Evolutionary conservation across 2,329 filamentous ascomycete genomes (phyloP), one percentile per base, ranked within the genome.

Genomic region (Fusarium robinianum): DNA sequence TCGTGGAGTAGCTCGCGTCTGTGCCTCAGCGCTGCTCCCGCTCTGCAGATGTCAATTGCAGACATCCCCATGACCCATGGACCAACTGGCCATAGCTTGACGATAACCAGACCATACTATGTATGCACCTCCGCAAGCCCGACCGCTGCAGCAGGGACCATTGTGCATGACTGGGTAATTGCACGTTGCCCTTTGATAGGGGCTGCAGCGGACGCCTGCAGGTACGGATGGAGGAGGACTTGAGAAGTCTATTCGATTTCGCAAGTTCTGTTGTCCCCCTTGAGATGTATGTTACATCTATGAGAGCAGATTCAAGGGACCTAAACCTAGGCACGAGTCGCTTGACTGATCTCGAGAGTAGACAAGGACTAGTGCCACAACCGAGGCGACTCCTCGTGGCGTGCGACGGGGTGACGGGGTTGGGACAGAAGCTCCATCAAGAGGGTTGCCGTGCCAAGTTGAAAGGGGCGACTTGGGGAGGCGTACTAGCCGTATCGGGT

Each of bases 401-500:
- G 46, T 49, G 43, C 43, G 35, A 57, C 35, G 45, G 35, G 21
- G 25, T 33, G 31, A 41, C 19, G 31, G 23, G 39, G 32, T 14
- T 16, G 17, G 26, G 42, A 41, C 36, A 32, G 26, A 16, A 27
- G 34, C 46, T 51, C 46, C 24, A 34, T 37, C 15, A 25, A 38
- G 31, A 41, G 38, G 43, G 49, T 25, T 26, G 26, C 38, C 22
- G 14, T 16, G 14, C 25, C 32, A 23, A 31, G 31, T 47, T 32
- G 32, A 49, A 46, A 46, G 37, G 41, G 49, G 41, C 18, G 24
- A 16, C 23, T 23, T 31, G 23, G 35, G 35, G 38, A 31, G n/a
- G n/a, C n/a, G n/a, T 21, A 21, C 36, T 46, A 40, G 44, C 44
- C 53, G 16, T n/a, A 55, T 56, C 32, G 43, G 41, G 51, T 21